Base-by-base conservation (phyloP, 768 basidiomycete genomes). In the Lactarius tabidus region DNA sequence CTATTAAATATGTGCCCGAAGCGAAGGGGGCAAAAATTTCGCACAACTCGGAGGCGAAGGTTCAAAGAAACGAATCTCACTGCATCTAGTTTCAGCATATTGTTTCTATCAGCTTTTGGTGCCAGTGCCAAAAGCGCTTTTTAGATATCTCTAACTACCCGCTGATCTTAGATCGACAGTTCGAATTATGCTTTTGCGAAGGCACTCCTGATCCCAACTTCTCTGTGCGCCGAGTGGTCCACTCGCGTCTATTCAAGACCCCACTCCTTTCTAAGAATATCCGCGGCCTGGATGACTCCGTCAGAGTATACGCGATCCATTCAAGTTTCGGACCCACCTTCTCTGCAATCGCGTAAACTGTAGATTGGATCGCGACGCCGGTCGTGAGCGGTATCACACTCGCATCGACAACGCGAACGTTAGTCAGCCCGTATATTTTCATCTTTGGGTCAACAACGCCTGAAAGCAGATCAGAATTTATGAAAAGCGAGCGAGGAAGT, bases 381-480 rank as follows among this genome's bases (percentile, higher is more conserved):
- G 64, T 68, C n/a, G 67, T 68, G 28, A 68, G 67, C 33, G 67
- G 65, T 53, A 68, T 67, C n/a, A 62, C 56, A 33, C 65, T 57
- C 35, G 60, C 64, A 48, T 68, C 67, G 45, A 61, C 67, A 18
- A 66, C 64, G 57, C 67, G 67, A 23, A 68, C 65, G 29, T 68
- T 68, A 12, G 39, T 35, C 20, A 68, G 35, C 10, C 65, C 67
- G 38, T 68, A 68, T 3, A 68, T 67, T 58, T 68, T 68, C 56
- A 67, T 43, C 6, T 38, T 52, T 28, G 65, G 60, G 41, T 68
- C 57, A 28, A 68, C 67, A 10, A 68, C 65, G 52, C 67, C 65
- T 67, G 45, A 43, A 51, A 56, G 20, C 8, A 8, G 33, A 31
- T 67, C 52, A 58, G n/a, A 23, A 35, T 26, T 18, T 20, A 28